Evolutionary conservation across 192 early-diverging fungal genomes (phyloP).

Genomic region (Podochytrium sp.): DNA sequence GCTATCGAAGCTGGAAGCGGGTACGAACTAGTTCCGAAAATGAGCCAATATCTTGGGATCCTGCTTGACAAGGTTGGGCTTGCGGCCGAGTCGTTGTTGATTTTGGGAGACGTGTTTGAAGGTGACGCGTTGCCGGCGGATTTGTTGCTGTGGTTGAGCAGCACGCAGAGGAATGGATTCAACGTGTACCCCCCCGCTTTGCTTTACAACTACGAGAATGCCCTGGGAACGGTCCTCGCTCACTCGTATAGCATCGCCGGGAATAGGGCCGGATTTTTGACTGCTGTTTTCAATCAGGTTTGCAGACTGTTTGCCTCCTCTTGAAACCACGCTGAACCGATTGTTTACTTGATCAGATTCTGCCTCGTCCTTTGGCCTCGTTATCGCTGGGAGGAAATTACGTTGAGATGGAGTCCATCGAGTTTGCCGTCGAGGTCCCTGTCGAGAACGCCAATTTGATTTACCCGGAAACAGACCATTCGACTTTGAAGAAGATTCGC

Average conservation of each 20-base stretch:
- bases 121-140: conserved; percentile 37
- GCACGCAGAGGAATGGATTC: conserved; percentile 42
- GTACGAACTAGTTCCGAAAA: conserved; percentile 13
- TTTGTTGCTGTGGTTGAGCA: conserved; percentile 43
- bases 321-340: background rate
- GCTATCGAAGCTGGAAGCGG: conserved; percentile 25
- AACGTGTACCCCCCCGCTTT: conserved; percentile 48
- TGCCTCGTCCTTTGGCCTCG: conserved; percentile 20
- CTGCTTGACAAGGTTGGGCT: conserved; percentile 43
- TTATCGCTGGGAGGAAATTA: conserved; percentile 15
- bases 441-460: conserved; percentile 15
- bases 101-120: conserved; percentile 47
- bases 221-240: conserved; percentile 49
- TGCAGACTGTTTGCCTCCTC: background rate
- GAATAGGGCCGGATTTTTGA: conserved; percentile 33
- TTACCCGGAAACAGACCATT: conserved; percentile 38
- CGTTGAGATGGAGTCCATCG: conserved; percentile 30
- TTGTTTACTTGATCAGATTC: conserved; percentile 5
- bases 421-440: conserved; percentile 21
- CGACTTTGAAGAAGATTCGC: conserved; percentile 36
- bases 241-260: conserved; percentile 40
- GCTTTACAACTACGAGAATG: conserved; percentile 51
- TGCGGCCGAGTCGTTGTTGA: conserved; percentile 45
- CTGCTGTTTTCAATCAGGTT: conserved; percentile 34
- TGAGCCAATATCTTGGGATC: conserved; percentile 9